Evolutionary conservation across 164 flowering plant species (phyloP), one percentile per base, ranked within the genome.

Genomic region (Stephania yunnanensis): DNA sequence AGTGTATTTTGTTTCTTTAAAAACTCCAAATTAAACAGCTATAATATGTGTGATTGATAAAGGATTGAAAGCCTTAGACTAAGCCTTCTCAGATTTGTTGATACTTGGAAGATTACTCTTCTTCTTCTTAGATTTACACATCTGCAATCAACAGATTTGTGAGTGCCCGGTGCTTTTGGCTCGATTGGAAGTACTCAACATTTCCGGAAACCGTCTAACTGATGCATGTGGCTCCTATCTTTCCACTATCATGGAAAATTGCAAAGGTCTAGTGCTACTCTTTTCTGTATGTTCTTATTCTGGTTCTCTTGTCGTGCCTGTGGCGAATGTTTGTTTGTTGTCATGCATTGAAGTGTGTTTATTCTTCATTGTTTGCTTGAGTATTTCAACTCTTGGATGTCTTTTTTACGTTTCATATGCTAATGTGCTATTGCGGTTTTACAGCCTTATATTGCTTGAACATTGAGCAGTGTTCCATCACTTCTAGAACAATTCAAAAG

Each of bases 141-240:
- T 74, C 36, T 22, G 68, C 64, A 12, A 48, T 75, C 44, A 66
- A 55, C 90, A 95, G 99, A 93, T 96, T 68, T 90, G 97, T 82
- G 94, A 96, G 77, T 93, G 97, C 81, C 91, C 97, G 80, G 87
- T 87, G 48, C 86, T 96, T 17, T 84, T 90, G 83, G 72, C 85
- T 75, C 95, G 98, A 70, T 71, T 96, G 80, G 98, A 91, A 88
- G 92, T 94, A 73, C 97, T 96, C 55, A 89, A 96, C 82, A 75
- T 96, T 45, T 96, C 99, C 75, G 94, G 94, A 55, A 96, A 96
- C 74, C 92, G 97, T 67, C 90, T 96, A 44, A 93, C 99, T 44
- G 99, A 96, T 89, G 89, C 93, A 48, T 96, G 97, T 85, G 95
- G 91, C 67, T 88, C 94, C 65, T 92, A 90, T 78, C 89, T 96